phyloP scores from a whole-genome alignment of 768 basidiomycete species.

The Dacryopinax primogenitus region DNA sequence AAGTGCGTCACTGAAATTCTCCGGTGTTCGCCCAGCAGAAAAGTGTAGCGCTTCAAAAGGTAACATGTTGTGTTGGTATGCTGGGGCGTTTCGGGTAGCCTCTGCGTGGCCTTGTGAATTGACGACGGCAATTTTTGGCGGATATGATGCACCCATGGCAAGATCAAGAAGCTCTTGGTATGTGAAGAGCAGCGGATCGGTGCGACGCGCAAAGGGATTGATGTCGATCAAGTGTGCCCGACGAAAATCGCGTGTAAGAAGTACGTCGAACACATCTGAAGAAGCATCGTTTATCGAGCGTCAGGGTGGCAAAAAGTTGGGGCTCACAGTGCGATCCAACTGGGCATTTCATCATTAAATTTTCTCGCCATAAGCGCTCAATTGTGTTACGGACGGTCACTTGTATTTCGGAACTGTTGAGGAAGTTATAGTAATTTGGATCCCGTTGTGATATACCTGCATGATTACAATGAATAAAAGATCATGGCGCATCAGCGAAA shows the following conservation, averaged over 20 bases:
- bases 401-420: slow-evolving; percentile 50
- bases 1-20: slow-evolving; percentile 53
- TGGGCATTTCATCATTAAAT: slow-evolving; percentile 50
- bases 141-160: slow-evolving; percentile 7
- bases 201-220: slow-evolving; percentile 72
- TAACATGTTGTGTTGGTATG: slow-evolving; percentile 76
- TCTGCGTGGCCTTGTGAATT: slow-evolving; percentile 63
- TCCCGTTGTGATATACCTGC: slow-evolving; percentile 81
- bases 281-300: background rate
- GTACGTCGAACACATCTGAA: slow-evolving; percentile 65
- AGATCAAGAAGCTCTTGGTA: slow-evolving; percentile 57
- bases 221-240: slow-evolving; percentile 80
- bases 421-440: slow-evolving; percentile 74
- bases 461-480: background rate
- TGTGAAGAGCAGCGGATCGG: slow-evolving; percentile 77
- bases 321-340: slow-evolving; percentile 51
- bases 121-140: slow-evolving; percentile 46
- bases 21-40: slow-evolving; percentile 56
- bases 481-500: background rate
- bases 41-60: slow-evolving; percentile 78
- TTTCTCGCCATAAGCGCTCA: slow-evolving; percentile 49
- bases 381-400: slow-evolving; percentile 42
- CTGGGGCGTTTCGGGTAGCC: slow-evolving; percentile 53
- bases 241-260: slow-evolving; percentile 67
- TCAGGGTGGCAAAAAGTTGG: background rate